phyloP scores from a whole-genome alignment of 129 eudicot genomes.

The Mikania micrantha region DNA sequence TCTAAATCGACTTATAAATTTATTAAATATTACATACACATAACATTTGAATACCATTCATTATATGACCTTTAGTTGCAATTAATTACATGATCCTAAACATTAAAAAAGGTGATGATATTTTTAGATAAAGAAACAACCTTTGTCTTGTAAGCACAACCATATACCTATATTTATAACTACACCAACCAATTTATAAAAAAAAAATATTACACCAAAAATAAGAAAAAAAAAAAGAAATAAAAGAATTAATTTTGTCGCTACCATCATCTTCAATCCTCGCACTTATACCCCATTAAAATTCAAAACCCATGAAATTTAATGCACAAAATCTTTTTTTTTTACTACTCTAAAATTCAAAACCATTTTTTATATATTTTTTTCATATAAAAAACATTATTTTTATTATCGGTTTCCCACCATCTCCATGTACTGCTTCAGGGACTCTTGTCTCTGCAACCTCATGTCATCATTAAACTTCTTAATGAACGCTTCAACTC shows the following conservation, averaged over 20 bases:
- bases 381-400: slow-evolving; percentile 9
- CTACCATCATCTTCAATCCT: slow-evolving; percentile 19
- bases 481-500: slow-evolving; percentile 81
- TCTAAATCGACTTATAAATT: no score
- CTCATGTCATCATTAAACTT: slow-evolving; percentile 87
- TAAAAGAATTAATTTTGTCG: slow-evolving; percentile 9
- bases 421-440: slow-evolving; percentile 63
- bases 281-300: neutral
- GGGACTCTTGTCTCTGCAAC: slow-evolving; percentile 77
- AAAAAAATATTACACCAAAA: neutral
- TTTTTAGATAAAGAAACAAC: neutral
- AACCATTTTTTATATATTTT: neutral
- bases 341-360: neutral
- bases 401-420: slow-evolving; percentile 38
- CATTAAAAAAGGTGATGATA: neutral
- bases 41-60: no score
- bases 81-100: neutral
- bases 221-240: neutral
- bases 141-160: neutral
- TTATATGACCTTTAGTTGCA: no score
- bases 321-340: slow-evolving; percentile 2
- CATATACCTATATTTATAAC: neutral
- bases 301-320: neutral
- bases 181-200: neutral
- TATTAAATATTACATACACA: no score